phyloP scores from a whole-genome alignment of 371 early-diverging fungal species.

The Homolaphlyctis polyrhiza region DNA sequence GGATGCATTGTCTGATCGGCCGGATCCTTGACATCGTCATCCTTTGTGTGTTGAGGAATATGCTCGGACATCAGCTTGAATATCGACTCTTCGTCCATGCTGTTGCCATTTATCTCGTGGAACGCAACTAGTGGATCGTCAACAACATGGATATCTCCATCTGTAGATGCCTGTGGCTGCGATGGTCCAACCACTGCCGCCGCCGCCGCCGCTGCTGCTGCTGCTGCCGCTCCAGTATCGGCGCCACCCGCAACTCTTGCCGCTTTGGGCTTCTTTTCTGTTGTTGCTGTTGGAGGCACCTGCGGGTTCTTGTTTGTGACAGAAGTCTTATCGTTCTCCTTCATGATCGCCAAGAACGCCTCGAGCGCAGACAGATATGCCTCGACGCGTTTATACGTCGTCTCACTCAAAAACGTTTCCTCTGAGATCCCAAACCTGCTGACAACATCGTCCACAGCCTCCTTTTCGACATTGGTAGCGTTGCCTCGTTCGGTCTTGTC shows the following conservation, averaged over 20 bases:
- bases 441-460: not conserved
- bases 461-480: slow-evolving; percentile 9
- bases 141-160: slow-evolving; percentile 16
- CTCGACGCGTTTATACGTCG: slow-evolving; percentile 33
- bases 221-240: not conserved
- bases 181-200: slow-evolving; percentile 5
- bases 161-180: slow-evolving; percentile 7
- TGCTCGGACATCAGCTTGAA: slow-evolving; percentile 27
- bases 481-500: slow-evolving; percentile 21
- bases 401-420: slow-evolving; percentile 33
- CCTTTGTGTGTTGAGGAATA: slow-evolving; percentile 17
- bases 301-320: slow-evolving; percentile 10
- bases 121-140: slow-evolving; percentile 20
- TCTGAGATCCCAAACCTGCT: slow-evolving; percentile 8
- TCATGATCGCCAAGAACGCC: slow-evolving; percentile 21
- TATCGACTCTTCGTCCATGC: slow-evolving; percentile 26
- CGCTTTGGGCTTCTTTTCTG: slow-evolving; percentile 23
- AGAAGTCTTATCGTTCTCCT: slow-evolving; percentile 31
- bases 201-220: slow-evolving; percentile 3
- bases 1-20: slow-evolving; percentile 23
- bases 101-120: slow-evolving; percentile 27
- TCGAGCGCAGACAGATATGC: slow-evolving; percentile 30
- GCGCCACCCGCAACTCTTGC: slow-evolving; percentile 1
- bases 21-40: not conserved
- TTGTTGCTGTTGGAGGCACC: not conserved